Base-by-base conservation (phyloP, 2,329 filamentous ascomycete genomes). In the Aspergillus calidoustus region DNA sequence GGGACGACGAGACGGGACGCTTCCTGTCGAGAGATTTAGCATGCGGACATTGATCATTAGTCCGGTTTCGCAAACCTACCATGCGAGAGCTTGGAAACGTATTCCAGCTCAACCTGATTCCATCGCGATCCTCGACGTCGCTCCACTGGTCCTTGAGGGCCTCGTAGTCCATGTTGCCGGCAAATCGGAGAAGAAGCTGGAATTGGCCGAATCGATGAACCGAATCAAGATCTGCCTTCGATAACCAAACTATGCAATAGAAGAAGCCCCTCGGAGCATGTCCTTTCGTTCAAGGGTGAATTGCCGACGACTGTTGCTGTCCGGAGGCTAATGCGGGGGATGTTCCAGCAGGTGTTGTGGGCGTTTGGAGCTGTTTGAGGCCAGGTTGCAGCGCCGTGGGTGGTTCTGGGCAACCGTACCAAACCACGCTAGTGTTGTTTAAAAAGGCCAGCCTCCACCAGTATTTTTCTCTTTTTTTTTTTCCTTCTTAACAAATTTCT, bases 21-120 rank as follows among this genome's bases (percentile, higher is more conserved):
- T 89, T 97, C 93, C 91, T 96, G 71, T 67, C 61, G 68, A 66
- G 63, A 70, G 70, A 65, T 79, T 79, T 65, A 75, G 69, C 59
- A 63, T 57, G 50, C 61, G 62, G 34, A 4, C n/a, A 52, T 7
- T 41, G n/a, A 3, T 19, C 4, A 3, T 19, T 3, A 7, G 25
- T 48, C 7, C 47, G 3, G 25, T 7, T 23, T 19, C 19, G 19
- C n/a, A 53, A 60, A 81, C 86, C 71, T 71, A 92, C 93, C 93
- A 99, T 97, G 77, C 95, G 92, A 74, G 94, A 94, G 83, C 93
- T 97, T 54, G 95, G 95, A 74, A 99, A 96, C 64, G 96, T 96
- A 77, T 99, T 99, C 95, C 95, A 99, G 81, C 94, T 97, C 68
- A 99, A 85, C 66, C 95, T 89, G 74, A 98, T 88, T 64, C 95